Evolutionary conservation across 73 alveolate genomes (phyloP).

Genomic region (Paramecium caudatum): DNA sequence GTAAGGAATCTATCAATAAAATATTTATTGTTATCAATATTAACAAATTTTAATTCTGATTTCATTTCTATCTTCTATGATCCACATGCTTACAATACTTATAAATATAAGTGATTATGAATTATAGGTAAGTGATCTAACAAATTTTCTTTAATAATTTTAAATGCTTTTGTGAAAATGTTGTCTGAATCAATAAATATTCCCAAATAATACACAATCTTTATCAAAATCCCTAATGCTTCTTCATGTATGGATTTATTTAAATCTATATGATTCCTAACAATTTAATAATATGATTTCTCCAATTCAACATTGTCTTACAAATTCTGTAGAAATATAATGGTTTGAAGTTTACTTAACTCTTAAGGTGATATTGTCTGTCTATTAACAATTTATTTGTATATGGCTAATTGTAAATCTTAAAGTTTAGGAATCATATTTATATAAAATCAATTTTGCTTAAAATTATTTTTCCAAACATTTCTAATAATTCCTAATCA

Average conservation of each 20-base stretch:
- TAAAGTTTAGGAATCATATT: constrained; percentile 11
- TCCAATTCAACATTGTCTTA: constrained; percentile 15
- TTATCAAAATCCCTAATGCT: neutral
- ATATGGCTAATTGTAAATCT: constrained; percentile 10
- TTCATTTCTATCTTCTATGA: neutral
- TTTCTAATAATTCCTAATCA: constrained; percentile 46
- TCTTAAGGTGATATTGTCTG: neutral
- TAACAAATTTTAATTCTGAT: neutral
- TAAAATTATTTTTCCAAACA: constrained; percentile 50
- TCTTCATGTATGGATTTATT: neutral
- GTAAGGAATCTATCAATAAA: neutral
- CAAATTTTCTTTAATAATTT: constrained; percentile 7
- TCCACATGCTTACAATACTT: constrained; percentile 42
- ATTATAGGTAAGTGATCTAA: neutral
- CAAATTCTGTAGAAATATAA: neutral
- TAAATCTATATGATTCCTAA: neutral
- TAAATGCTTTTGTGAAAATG: constrained; percentile 15
- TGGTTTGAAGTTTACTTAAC: neutral
- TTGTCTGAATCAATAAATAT: neutral
- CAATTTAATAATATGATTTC: constrained; percentile 3
- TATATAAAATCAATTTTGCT: constrained; percentile 46
- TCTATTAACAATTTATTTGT: constrained; percentile 13
- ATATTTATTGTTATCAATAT: neutral
- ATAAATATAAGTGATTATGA: neutral
- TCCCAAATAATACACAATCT: constrained; percentile 9